Evolutionary conservation across 139 green algal species (phyloP).

Genomic region (Eudorina sp.): DNA sequence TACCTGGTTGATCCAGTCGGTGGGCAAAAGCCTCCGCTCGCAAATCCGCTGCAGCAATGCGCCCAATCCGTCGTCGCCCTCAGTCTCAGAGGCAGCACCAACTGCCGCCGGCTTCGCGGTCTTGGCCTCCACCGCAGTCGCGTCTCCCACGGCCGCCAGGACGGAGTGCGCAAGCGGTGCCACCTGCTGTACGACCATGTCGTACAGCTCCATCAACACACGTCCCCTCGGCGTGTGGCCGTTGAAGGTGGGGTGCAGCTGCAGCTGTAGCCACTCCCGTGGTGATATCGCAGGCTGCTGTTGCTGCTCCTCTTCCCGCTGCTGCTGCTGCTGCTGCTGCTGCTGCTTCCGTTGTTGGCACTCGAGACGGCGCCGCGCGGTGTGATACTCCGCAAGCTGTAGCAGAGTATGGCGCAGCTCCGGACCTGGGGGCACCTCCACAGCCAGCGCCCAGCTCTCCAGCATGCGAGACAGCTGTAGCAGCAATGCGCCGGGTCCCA

Average conservation of each 20-base stretch:
- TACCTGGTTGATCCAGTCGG: slow-evolving; percentile 33
- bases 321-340: neutral
- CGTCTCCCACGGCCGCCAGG: neutral
- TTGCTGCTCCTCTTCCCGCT: neutral
- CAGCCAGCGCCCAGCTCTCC: slow-evolving; percentile 28
- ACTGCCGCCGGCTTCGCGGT: neutral
- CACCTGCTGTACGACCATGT: slow-evolving; percentile 27
- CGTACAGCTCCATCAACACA: slow-evolving; percentile 29
- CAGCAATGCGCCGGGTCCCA: neutral
- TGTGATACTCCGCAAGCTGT: slow-evolving; percentile 19
- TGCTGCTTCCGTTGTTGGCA: neutral
- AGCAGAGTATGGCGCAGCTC: neutral
- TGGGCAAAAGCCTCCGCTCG: neutral
- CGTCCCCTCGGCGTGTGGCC: slow-evolving; percentile 2
- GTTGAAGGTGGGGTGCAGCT: slow-evolving; percentile 27
- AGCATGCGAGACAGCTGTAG: slow-evolving; percentile 25
- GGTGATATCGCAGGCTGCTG: neutral
- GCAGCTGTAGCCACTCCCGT: neutral
- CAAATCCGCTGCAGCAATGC: neutral
- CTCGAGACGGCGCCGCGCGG: neutral
- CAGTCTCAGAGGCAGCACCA: neutral
- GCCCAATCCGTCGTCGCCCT: neutral
- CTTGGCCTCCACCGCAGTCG: neutral
- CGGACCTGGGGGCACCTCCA: neutral
- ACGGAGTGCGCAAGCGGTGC: neutral